Evolutionary conservation across 176 grass and related monocot species (phyloP).

Genomic region (Leersia perrieri): DNA sequence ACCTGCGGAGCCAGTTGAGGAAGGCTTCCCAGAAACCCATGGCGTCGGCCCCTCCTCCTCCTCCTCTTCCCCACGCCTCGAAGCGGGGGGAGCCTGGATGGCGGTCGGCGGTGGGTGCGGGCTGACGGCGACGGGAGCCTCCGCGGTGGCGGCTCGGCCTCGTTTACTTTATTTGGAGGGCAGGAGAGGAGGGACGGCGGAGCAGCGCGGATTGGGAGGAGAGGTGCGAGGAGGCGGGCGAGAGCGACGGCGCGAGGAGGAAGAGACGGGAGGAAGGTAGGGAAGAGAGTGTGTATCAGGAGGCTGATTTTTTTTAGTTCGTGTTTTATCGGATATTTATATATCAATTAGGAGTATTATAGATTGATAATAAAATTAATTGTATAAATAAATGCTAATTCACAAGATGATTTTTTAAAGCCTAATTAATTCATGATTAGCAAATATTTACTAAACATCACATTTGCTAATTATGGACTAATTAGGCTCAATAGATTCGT

Average conservation of each 20-base stretch:
- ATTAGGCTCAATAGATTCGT: too few relatives aligned
- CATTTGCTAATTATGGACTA: too few relatives aligned
- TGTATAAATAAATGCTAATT: too few relatives aligned
- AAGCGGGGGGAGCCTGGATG: background rate
- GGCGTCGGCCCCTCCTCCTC: slow-evolving; percentile 21
- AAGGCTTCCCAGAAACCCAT: slow-evolving; percentile 97
- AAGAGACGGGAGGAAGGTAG: background rate
- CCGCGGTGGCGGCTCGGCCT: slow-evolving; percentile 7
- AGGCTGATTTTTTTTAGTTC: too few relatives aligned
- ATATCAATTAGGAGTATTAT: too few relatives aligned
- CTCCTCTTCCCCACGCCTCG: background rate
- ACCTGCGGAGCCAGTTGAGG: slow-evolving; percentile 99
- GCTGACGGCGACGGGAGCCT: background rate
- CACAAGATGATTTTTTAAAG: too few relatives aligned
- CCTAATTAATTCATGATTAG: too few relatives aligned
- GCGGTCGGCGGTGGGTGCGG: background rate
- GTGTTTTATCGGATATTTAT: too few relatives aligned
- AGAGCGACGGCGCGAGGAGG: background rate
- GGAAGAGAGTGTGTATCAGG: background rate
- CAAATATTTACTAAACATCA: too few relatives aligned
- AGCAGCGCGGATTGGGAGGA: slow-evolving; percentile 21
- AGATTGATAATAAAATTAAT: too few relatives aligned
- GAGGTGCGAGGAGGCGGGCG: background rate
- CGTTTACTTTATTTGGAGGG: slow-evolving; percentile 58
- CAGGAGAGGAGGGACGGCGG: slow-evolving; percentile 28